These are phyloP conservation scores for Saturnispora diversa DNA, from an alignment of 805 yeast genomes.

Conservation along the genomic window DNA sequence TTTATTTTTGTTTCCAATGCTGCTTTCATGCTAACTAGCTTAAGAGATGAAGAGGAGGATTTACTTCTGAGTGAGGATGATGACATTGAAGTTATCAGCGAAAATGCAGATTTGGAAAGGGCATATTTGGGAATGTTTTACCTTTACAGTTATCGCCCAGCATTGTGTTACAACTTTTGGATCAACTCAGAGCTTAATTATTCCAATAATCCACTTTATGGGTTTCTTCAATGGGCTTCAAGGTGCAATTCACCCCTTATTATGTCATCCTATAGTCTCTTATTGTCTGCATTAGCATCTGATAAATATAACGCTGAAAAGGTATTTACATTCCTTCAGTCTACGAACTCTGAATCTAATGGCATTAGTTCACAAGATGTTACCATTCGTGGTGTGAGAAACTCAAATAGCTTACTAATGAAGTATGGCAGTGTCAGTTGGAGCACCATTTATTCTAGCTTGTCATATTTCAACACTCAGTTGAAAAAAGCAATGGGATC, in stretches of 20 bases:
- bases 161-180: conserved; percentile 60
- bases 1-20: conserved; percentile 51
- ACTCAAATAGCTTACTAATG: conserved; percentile 19
- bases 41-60: conserved; percentile 71
- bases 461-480: conserved; percentile 27
- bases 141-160: conserved; percentile 55
- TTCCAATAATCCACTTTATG: conserved; percentile 55
- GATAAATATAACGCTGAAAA: conserved; percentile 48
- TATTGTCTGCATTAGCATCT: conserved; percentile 66
- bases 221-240: conserved; percentile 85
- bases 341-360: conserved; percentile 20
- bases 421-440: conserved; percentile 29
- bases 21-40: conserved; percentile 56
- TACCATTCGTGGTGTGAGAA: conserved; percentile 3
- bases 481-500: conserved; percentile 14
- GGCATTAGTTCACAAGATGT: conserved; percentile 7
- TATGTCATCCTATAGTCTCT: conserved; percentile 71
- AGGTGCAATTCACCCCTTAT: conserved; percentile 69
- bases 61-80: conserved; percentile 45
- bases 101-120: conserved; percentile 79
- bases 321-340: conserved; percentile 41
- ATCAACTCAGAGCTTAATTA: conserved; percentile 30
- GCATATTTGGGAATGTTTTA: conserved; percentile 70
- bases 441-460: conserved; percentile 31
- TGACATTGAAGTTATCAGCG: conserved; percentile 54